phyloP scores from a whole-genome alignment of 2,329 filamentous ascomycete genomes.

The Cryphonectria naterciae region DNA sequence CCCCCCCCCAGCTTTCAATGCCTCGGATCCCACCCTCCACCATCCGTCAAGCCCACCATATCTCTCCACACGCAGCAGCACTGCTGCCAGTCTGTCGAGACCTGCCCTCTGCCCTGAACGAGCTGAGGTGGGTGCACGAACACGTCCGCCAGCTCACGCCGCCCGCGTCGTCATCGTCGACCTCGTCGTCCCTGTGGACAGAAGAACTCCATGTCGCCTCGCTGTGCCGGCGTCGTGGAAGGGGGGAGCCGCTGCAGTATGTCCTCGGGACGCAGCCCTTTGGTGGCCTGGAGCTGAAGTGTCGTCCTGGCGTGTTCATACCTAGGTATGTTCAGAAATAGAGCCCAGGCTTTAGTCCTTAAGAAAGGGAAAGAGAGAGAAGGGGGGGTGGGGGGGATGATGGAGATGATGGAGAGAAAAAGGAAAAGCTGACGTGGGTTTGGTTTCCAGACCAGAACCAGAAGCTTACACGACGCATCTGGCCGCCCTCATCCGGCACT shows the following conservation, averaged over 20 bases:
- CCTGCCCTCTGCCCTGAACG: slow-evolving; percentile 65
- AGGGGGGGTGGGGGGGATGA: too few species aligned
- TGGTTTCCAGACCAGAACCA: slow-evolving; percentile 61
- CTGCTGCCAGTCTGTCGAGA: slow-evolving; percentile 69
- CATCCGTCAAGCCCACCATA: slow-evolving; percentile 55
- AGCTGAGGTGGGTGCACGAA: slow-evolving; percentile 74
- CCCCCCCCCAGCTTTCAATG: slow-evolving; percentile 44
- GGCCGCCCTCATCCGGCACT: slow-evolving; percentile 46
- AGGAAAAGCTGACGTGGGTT: slow-evolving; percentile 15
- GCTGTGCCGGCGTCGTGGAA: slow-evolving; percentile 55
- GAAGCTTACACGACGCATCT: slow-evolving; percentile 68
- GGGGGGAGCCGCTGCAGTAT: slow-evolving; percentile 84
- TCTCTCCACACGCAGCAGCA: slow-evolving; percentile 59
- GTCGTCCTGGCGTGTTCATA: slow-evolving; percentile 79
- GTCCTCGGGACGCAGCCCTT: slow-evolving; percentile 88
- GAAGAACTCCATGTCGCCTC: slow-evolving; percentile 35
- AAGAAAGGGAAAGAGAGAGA: too few species aligned
- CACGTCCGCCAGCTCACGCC: slow-evolving; percentile 46
- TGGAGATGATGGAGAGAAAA: too few species aligned
- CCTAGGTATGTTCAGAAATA: slow-evolving; percentile 60
- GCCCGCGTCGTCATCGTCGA: background rate
- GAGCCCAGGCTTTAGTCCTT: background rate
- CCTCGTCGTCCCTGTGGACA: background rate
- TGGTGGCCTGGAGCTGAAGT: slow-evolving; percentile 78
- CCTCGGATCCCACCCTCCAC: slow-evolving; percentile 66